Conservation (phyloP, 2,329 filamentous ascomycete species). For the Trichoderma koningii region DNA sequence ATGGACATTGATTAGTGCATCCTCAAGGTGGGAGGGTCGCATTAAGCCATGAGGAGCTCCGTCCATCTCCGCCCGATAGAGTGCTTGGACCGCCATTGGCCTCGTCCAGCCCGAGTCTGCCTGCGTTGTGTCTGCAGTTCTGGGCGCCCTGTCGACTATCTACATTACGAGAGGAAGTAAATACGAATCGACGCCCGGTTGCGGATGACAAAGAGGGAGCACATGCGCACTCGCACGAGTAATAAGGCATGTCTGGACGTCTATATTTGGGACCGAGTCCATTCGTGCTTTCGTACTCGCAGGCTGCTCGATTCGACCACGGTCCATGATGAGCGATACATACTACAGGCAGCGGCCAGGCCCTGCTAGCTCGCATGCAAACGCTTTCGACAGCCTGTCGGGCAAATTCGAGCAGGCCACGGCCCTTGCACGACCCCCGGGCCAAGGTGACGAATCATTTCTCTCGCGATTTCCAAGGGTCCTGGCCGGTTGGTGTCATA, state of each 20-base stretch:
- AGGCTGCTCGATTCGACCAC: conserved; percentile 11
- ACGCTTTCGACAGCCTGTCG: conserved; percentile 7
- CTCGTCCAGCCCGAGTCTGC: conserved; percentile 6
- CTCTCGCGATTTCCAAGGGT: conserved; percentile 20
- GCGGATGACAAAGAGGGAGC: no score
- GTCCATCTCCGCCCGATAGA: conserved; percentile 8
- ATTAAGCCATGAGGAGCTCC: neutral
- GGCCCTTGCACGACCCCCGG: conserved; percentile 7
- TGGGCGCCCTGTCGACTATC: no score
- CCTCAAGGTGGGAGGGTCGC: neutral
- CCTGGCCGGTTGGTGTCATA: conserved; percentile 29
- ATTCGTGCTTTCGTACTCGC: conserved; percentile 13
- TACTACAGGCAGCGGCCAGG: neutral
- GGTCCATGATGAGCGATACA: neutral
- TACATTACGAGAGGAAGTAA: no score
- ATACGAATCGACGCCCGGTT: no score
- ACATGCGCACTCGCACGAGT: no score
- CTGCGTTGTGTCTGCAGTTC: no score
- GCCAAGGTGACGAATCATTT: conserved; percentile 22
- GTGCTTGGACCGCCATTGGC: neutral
- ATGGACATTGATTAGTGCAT: neutral
- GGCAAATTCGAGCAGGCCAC: conserved; percentile 8
- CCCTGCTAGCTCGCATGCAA: conserved; percentile 4
- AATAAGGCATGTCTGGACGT: neutral
- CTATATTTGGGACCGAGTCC: neutral